These are phyloP conservation scores for Saitozyma sp. DNA, from an alignment of 768 basidiomycete species.

Conservation along the genomic window DNA sequence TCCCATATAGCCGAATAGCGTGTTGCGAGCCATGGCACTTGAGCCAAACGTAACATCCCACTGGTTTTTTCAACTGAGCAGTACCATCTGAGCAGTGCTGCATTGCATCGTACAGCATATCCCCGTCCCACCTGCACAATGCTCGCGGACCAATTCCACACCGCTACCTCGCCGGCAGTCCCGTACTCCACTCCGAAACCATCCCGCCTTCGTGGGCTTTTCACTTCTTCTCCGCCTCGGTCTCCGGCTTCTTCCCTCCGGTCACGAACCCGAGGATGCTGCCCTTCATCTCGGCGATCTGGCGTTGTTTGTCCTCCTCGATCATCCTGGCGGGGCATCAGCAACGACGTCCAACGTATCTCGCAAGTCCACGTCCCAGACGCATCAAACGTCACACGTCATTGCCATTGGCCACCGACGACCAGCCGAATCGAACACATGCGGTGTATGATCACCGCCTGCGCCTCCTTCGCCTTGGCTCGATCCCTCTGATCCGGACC, in stretches of 20 bases:
- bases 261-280: slow-evolving; percentile 40
- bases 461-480: background rate
- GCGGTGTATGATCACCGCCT: background rate
- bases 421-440: no score
- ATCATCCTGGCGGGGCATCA: slow-evolving; percentile 36
- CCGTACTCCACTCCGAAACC: background rate
- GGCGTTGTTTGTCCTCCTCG: slow-evolving; percentile 52
- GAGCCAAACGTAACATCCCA: no score
- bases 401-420: no score
- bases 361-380: background rate
- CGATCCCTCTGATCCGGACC: background rate
- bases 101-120: no score
- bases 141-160: no score
- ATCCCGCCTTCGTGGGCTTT: background rate
- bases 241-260: slow-evolving; percentile 14
- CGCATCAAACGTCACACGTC: no score
- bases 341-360: background rate
- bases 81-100: no score
- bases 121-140: no score
- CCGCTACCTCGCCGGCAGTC: background rate
- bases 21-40: no score
- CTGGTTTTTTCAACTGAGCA: no score
- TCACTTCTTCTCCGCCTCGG: background rate
- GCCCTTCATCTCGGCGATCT: slow-evolving; percentile 52
- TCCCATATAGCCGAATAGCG: no score